phyloP scores from a whole-genome alignment of 352 stramenopile species.

The Phytophthora multivora region DNA sequence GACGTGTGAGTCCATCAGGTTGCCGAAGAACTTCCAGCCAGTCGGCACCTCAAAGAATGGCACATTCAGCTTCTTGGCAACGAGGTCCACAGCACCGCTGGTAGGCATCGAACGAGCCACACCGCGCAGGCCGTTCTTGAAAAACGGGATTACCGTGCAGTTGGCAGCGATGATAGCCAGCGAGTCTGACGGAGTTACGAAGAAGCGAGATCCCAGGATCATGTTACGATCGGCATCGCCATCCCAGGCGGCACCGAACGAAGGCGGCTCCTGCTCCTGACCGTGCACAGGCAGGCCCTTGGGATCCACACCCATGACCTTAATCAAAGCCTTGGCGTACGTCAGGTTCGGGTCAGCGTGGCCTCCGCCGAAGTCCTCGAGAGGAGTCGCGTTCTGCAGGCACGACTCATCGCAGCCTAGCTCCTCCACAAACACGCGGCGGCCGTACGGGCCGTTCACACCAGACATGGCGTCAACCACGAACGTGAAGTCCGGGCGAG shows the following conservation, averaged over 20 bases:
- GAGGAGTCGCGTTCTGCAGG: conserved; percentile 93
- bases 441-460: conserved; percentile 96
- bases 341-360: conserved; percentile 99
- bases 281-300: conserved; percentile 82
- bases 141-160: conserved; percentile 96
- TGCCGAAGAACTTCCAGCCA: conserved; percentile 99
- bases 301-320: conserved; percentile 94
- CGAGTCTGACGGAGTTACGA: conserved; percentile 99
- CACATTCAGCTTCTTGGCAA: conserved; percentile 95
- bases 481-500: conserved; percentile 94
- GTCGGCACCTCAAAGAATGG: conserved; percentile 98
- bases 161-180: conserved; percentile 98
- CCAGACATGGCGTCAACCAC: conserved; percentile 98
- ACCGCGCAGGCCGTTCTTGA: conserved; percentile 93
- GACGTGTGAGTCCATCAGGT: conserved; percentile 98
- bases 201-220: conserved; percentile 97
- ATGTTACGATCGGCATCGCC: conserved; percentile 99
- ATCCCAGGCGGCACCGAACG: conserved; percentile 97
- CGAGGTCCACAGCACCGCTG: conserved; percentile 96
- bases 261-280: conserved; percentile 68
- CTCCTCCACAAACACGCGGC: conserved; percentile 96
- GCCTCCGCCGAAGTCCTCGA: conserved; percentile 96
- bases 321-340: conserved; percentile 97
- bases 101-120: conserved; percentile 99
- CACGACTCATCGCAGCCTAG: conserved; percentile 85